A percentile compares a stretch with the other conserved stretches of the same genome.
phyloP scores from a whole-genome alignment of 106 monocot genomes.

The Gastrodia elata region DNA sequence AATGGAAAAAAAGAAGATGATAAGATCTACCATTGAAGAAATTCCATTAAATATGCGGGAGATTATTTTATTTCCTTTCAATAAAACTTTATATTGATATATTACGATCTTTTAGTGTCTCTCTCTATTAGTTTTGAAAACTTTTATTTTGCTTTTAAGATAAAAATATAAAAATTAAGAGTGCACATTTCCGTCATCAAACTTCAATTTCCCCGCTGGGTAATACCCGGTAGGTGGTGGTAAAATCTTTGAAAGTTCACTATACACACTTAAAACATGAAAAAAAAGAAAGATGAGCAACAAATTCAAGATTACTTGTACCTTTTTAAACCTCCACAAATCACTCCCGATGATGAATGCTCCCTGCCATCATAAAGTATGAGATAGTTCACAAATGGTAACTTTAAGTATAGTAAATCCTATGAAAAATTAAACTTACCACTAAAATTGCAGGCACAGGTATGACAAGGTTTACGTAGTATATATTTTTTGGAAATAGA shows the following conservation, averaged over 20 bases:
- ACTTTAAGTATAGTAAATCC: background rate
- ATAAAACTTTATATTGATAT: too few species aligned
- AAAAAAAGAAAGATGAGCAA: background rate
- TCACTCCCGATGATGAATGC: constrained; percentile 50
- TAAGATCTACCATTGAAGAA: too few species aligned
- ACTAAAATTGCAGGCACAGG: constrained; percentile 69
- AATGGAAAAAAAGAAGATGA: too few species aligned
- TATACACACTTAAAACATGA: background rate
- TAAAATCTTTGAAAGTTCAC: background rate
- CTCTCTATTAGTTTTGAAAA: too few species aligned
- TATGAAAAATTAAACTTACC: constrained; percentile 35
- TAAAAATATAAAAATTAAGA: too few species aligned
- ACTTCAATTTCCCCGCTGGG: too few species aligned
- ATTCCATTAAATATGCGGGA: too few species aligned
- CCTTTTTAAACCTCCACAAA: constrained; percentile 55
- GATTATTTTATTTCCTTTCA: too few species aligned
- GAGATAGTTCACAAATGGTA: background rate
- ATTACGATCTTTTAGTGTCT: too few species aligned
- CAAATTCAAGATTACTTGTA: constrained; percentile 11
- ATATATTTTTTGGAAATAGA: constrained; percentile 61
- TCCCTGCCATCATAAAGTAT: constrained; percentile 30
- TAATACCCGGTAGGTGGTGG: too few species aligned
- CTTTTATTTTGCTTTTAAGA: too few species aligned
- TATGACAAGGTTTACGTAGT: constrained; percentile 66
- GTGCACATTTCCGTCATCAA: too few species aligned